Conservation (phyloP, 2,329 filamentous ascomycete genomes). For the Fusarium marasasianum region DNA sequence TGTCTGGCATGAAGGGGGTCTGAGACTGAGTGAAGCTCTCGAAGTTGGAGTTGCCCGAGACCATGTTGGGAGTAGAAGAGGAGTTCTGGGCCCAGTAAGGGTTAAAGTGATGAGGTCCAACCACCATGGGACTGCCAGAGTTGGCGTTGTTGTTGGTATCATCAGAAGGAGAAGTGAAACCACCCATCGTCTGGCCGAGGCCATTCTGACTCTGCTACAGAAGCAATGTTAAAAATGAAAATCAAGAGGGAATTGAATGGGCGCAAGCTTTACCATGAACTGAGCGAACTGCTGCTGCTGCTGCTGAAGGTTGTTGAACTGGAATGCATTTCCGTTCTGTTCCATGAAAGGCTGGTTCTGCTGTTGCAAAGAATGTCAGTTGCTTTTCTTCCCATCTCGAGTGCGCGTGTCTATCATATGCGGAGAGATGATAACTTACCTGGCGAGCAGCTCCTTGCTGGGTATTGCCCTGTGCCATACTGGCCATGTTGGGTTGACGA, state of each 20-base stretch:
- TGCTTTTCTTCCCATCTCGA: neutral
- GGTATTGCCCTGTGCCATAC: neutral
- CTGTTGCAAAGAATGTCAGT: conserved; percentile 4
- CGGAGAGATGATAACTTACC: neutral
- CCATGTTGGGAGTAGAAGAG: neutral
- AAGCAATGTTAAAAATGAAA: neutral
- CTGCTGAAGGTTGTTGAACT: neutral
- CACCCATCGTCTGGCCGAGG: neutral
- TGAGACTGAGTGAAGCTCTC: neutral
- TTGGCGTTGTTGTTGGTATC: neutral
- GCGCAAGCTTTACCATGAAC: neutral
- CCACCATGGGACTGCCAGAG: neutral
- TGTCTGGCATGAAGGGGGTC: neutral
- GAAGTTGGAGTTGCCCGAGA: neutral
- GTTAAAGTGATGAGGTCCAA: neutral
- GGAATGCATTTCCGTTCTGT: neutral
- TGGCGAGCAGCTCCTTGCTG: neutral
- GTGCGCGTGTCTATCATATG: neutral
- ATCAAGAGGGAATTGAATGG: no score
- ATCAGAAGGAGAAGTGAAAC: neutral
- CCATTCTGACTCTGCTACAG: neutral
- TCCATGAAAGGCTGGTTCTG: neutral
- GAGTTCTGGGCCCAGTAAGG: neutral
- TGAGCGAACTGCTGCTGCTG: neutral
- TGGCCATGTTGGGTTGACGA: neutral